Base-by-base conservation (phyloP, 176 grass and related monocot genomes). In the Thinopyrum elongatum region DNA sequence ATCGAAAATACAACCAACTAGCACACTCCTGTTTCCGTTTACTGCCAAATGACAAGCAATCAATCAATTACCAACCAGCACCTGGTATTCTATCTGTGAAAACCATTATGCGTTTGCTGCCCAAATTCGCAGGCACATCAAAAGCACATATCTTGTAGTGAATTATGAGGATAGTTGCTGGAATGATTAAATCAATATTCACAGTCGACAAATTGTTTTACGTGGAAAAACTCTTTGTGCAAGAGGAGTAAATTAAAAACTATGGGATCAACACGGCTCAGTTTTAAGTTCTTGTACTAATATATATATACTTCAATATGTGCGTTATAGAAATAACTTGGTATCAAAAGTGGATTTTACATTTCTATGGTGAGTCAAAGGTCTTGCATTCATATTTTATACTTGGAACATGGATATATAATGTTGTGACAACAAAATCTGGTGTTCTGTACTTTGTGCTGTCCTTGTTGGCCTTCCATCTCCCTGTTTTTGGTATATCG, bases 11-110 rank as follows among this genome's bases (percentile, higher is more conserved):
- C 61, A 62, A 16, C 15, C 47, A 51, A 51, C 1, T 51, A 51
- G 47, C 47, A 17, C 38, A 55, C 34, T 23, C n/a, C 6, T 67
- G 23, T 80, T 77, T 78, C 30, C 3, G 39, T 57, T 64, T 64
- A 8, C 41, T 65, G n/a, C 23, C 39, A 88, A n/a, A 21, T 38
- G 34, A 13, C 15, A 67, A 88, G 49, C 28, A 82, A 65, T 63
- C 13, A 81, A 64, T 71, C 8, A 17, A 57, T 11, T 13, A 68
- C 71, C 65, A 89, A 14, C 57, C 31, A 26, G 42, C 30, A 74
- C 41, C 30, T 39, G 22, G 36, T 79, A 8, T 83, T 28, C 27
- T 70, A 17, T 70, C 25, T 44, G 28, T 55, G 63, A 36, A 81
- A 15, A 17, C 29, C n/a, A 70, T 22, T 5, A 42, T 5, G 10